These are phyloP conservation scores for Naematelia aurantialba DNA, from an alignment of 768 basidiomycete species.

Conservation along the genomic window DNA sequence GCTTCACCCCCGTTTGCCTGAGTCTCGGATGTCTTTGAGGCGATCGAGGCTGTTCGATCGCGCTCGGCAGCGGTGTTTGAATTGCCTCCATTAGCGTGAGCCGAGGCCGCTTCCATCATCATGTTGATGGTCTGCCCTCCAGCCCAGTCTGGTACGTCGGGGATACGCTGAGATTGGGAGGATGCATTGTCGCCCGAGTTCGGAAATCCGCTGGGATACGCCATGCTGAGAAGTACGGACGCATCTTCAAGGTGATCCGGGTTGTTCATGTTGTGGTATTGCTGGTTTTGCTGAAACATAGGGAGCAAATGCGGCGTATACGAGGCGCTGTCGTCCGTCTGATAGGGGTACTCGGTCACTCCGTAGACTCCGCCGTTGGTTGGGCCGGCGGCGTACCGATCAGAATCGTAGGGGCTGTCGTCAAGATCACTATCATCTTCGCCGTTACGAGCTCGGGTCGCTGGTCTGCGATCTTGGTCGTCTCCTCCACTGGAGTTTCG, in stretches of 20 bases:
- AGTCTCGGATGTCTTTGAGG: neutral
- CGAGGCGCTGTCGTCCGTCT: conserved; percentile 14
- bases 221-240: conserved; percentile 47
- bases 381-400: conserved; percentile 21
- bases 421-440: conserved; percentile 30
- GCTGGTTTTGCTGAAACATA: conserved; percentile 23
- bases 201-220: conserved; percentile 36
- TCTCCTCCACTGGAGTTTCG: conserved; percentile 10
- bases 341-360: conserved; percentile 3
- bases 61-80: neutral
- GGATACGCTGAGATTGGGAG: conserved; percentile 13
- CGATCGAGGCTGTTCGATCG: neutral
- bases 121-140: conserved; percentile 32
- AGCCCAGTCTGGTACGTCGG: conserved; percentile 25
- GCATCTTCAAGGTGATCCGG: conserved; percentile 47
- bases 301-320: conserved; percentile 44
- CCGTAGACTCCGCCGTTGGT: conserved; percentile 29
- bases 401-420: conserved; percentile 16
- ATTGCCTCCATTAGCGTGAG: conserved; percentile 7
- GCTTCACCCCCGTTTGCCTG: conserved; percentile 7
- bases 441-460: neutral
- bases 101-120: conserved; percentile 30
- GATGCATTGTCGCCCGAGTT: conserved; percentile 5
- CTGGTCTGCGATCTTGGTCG: neutral
- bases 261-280: conserved; percentile 24